phyloP scores from a whole-genome alignment of 192 early-diverging fungal species.

The Jimgerdemannia flammicorona region DNA sequence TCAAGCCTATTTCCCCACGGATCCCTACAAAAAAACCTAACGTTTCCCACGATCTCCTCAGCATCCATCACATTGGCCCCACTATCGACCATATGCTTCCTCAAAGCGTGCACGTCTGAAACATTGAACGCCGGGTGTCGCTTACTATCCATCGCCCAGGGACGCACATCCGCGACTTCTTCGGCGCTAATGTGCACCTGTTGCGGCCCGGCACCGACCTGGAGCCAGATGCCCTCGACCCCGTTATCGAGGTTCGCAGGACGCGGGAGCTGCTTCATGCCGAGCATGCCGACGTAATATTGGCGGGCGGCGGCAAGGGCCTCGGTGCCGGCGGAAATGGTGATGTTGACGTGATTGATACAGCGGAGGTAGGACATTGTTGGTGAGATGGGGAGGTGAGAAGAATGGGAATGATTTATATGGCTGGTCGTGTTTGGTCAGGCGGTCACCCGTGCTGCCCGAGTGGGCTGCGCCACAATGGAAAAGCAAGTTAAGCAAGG shows the following conservation, averaged over 20 bases:
- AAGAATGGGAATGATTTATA: not conserved
- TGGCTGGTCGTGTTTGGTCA: too few species aligned
- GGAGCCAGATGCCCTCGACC: not conserved
- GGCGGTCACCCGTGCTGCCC: too few species aligned
- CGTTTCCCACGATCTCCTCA: not conserved
- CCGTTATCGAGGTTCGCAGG: not conserved
- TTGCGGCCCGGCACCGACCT: not conserved
- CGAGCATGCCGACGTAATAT: constrained; percentile 1
- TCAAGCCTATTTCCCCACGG: not conserved
- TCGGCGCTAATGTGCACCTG: not conserved
- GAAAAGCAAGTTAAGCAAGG: too few species aligned
- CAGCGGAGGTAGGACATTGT: not conserved
- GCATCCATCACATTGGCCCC: not conserved
- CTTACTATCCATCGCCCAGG: not conserved
- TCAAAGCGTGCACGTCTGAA: not conserved
- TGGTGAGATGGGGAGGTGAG: not conserved
- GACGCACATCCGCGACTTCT: not conserved
- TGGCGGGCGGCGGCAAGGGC: not conserved
- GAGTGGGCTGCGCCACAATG: too few species aligned
- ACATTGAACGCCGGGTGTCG: not conserved
- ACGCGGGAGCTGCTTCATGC: not conserved
- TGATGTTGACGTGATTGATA: not conserved
- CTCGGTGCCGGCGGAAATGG: not conserved
- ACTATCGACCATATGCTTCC: not conserved
- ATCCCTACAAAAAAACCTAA: not conserved